phyloP scores from a whole-genome alignment of 768 basidiomycete species.

The Favolaschia claudopus region DNA sequence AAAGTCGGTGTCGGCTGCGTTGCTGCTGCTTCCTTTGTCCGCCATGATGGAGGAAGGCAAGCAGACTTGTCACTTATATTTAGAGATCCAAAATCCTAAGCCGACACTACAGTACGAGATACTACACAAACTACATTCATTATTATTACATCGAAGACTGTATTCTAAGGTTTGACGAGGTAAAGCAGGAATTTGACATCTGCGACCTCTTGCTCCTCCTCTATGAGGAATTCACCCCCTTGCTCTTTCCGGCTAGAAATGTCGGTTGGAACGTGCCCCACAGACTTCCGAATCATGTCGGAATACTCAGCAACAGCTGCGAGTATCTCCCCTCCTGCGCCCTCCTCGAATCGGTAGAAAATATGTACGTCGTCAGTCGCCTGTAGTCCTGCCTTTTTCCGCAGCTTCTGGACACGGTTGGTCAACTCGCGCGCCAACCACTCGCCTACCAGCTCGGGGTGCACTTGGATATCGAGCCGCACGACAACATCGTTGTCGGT shows the following conservation, averaged over 20 bases:
- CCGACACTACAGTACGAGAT: not conserved
- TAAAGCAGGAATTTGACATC: constrained; percentile 80
- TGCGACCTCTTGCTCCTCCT: constrained; percentile 88
- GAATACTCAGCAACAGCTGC: constrained; percentile 70
- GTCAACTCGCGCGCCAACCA: constrained; percentile 90
- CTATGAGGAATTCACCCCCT: constrained; percentile 65
- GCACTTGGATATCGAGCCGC: constrained; percentile 87
- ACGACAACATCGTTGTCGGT: constrained; percentile 96
- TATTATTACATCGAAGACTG: constrained; percentile 5
- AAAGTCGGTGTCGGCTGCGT: constrained; percentile 75
- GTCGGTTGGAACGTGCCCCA: constrained; percentile 74
- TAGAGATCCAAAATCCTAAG: not conserved
- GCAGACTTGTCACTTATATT: not conserved
- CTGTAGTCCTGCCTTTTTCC: constrained; percentile 95
- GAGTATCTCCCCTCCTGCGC: constrained; percentile 67
- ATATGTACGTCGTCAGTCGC: constrained; percentile 94
- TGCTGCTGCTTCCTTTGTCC: constrained; percentile 50
- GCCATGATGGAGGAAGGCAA: constrained; percentile 3
- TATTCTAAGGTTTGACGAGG: constrained; percentile 60
- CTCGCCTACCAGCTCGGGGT: constrained; percentile 86
- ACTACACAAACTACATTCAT: constrained; percentile 12
- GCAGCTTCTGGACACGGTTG: constrained; percentile 92
- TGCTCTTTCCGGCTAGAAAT: constrained; percentile 57
- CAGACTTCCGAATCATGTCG: constrained; percentile 75
- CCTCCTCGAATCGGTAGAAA: constrained; percentile 82